A percentile compares a stretch with the other conserved stretches of the same genome.
Evolutionary conservation across 441 rosid genomes (phyloP).

Genomic region (Pelargonium fulgidum): DNA sequence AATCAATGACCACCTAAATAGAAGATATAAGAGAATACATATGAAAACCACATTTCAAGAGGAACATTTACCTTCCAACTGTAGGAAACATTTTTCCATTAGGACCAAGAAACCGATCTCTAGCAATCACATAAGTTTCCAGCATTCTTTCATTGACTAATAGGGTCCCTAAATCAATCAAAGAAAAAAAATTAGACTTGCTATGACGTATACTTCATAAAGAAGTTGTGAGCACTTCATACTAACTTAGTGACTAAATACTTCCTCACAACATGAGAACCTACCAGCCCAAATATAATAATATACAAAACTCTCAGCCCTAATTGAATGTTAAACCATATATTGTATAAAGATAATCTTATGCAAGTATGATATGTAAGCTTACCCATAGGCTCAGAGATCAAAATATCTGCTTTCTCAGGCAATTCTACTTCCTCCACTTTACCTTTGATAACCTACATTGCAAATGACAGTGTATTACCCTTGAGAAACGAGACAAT

Average conservation of each 20-base stretch:
- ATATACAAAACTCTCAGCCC: not conserved
- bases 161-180: conserved; percentile 55
- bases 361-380: conserved; percentile 19
- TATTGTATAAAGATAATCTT: not conserved
- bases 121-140: conserved; percentile 89
- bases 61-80: conserved; percentile 58
- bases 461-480: conserved; percentile 17
- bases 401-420: conserved; percentile 87
- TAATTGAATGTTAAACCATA: not conserved
- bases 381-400: conserved; percentile 97
- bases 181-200: not conserved
- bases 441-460: conserved; percentile 87
- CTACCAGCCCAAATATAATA: not conserved
- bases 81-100: conserved; percentile 89
- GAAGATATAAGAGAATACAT: not conserved
- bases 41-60: not conserved
- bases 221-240: conserved; percentile 5
- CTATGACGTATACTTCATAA: not conserved
- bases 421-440: conserved; percentile 91
- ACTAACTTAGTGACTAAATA: conserved; percentile 10
- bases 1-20: not conserved
- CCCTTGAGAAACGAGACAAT: conserved; percentile 23
- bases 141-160: conserved; percentile 93
- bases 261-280: too few relatives aligned
- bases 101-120: conserved; percentile 79